Conservation (phyloP, 2,329 filamentous ascomycete species). For the Parascedosporium putredinis region DNA sequence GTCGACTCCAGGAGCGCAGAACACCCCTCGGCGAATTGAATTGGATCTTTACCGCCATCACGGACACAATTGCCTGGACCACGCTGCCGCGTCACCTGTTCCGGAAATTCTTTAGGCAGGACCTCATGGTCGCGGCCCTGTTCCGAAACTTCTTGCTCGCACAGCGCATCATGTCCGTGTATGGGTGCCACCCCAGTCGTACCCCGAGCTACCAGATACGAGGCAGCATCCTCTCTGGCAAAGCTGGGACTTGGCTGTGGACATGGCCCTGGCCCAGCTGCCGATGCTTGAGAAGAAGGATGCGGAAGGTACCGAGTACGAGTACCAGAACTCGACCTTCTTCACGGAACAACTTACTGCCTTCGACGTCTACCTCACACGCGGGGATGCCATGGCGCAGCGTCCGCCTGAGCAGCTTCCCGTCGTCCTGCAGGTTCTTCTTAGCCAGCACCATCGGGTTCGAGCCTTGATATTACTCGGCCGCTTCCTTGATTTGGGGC, state of each 20-base stretch:
- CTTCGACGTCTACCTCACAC: constrained; percentile 87
- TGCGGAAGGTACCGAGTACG: constrained; percentile 64
- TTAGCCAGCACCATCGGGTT: constrained; percentile 90
- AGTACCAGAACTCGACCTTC: constrained; percentile 90
- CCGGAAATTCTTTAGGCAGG: constrained; percentile 93
- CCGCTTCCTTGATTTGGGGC: constrained; percentile 87
- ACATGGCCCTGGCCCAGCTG: constrained; percentile 85
- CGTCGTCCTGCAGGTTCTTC: constrained; percentile 87
- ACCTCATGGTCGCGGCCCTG: constrained; percentile 96
- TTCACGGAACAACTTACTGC: constrained; percentile 96
- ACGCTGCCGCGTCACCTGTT: constrained; percentile 82
- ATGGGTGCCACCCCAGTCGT: constrained; percentile 94
- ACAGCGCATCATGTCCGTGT: constrained; percentile 91
- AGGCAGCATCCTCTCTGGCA: constrained; percentile 93
- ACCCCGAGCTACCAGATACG: constrained; percentile 84
- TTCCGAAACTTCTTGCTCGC: constrained; percentile 94
- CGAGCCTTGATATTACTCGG: constrained; percentile 84
- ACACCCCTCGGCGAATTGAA: constrained; percentile 94
- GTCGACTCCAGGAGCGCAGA: constrained; percentile 80
- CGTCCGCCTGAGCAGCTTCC: constrained; percentile 90
- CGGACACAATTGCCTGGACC: constrained; percentile 98
- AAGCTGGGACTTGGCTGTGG: constrained; percentile 94
- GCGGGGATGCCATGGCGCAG: constrained; percentile 69
- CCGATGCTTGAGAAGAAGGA: constrained; percentile 74
- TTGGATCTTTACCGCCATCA: constrained; percentile 99